Conservation (phyloP, 768 basidiomycete genomes). For the Tremella yokohamensis region DNA sequence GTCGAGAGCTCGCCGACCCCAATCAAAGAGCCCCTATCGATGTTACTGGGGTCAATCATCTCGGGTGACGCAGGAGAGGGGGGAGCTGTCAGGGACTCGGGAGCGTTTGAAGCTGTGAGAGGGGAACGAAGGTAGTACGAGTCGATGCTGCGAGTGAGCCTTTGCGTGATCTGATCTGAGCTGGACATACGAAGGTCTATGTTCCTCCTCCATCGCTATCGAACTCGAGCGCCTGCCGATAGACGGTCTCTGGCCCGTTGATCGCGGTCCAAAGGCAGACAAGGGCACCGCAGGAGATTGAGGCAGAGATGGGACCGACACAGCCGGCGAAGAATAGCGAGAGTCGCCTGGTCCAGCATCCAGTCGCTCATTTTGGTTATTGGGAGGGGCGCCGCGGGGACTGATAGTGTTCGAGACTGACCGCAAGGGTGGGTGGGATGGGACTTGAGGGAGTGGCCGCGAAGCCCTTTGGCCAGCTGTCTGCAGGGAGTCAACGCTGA, state of each 20-base stretch:
- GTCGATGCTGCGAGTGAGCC: conserved; percentile 20
- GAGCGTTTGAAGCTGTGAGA: background rate
- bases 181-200: conserved; percentile 17
- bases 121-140: conserved; percentile 22
- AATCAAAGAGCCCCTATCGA: conserved; percentile 79
- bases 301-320: conserved; percentile 9
- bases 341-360: too few relatives aligned
- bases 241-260: conserved; percentile 4
- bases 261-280: conserved; percentile 10
- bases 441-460: conserved; percentile 15
- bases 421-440: background rate
- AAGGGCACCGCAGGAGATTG: conserved; percentile 18
- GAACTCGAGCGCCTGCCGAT: background rate
- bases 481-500: background rate
- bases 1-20: conserved; percentile 95
- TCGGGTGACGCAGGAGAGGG: conserved; percentile 18
- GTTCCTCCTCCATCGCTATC: conserved; percentile 7
- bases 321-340: conserved; percentile 1
- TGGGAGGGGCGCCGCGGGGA: too few relatives aligned
- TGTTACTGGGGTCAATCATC: conserved; percentile 41
- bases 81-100: conserved; percentile 9
- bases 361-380: too few relatives aligned
- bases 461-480: conserved; percentile 7
- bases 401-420: too few relatives aligned
- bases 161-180: background rate